A percentile compares a stretch with the other conserved stretches of the same genome.
Evolutionary conservation across 2,329 filamentous ascomycete genomes (phyloP).

Genomic region (Verticillium zaregamsianum): DNA sequence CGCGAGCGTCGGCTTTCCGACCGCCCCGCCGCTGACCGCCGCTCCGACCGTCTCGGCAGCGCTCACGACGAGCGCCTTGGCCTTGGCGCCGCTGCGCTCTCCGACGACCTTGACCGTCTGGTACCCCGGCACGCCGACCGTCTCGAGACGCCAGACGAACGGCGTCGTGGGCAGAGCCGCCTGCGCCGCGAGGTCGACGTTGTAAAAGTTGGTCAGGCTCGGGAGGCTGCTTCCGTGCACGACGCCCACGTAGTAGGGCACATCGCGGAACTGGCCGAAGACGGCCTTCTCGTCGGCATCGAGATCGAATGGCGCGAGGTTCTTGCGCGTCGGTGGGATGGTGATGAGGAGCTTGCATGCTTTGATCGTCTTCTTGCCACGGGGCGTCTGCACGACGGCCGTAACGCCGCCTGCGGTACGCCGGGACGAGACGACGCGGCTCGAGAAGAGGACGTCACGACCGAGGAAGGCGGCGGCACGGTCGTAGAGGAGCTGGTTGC

Average conservation of each 20-base stretch:
- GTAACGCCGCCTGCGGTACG: constrained; percentile 17
- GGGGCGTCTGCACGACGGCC: constrained; percentile 20
- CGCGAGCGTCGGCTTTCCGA: neutral
- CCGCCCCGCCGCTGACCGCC: neutral
- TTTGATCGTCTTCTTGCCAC: constrained; percentile 21
- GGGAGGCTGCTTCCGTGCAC: constrained; percentile 5
- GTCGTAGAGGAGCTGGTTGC: constrained; percentile 22
- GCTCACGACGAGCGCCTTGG: constrained; percentile 1
- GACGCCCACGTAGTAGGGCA: constrained; percentile 17
- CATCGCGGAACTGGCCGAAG: constrained; percentile 20
- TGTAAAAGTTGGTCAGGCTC: constrained; percentile 7
- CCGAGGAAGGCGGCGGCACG: constrained; percentile 20
- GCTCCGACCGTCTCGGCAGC: neutral
- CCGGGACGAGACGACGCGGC: constrained; percentile 15
- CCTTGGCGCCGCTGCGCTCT: constrained; percentile 6
- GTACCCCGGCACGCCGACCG: constrained; percentile 13
- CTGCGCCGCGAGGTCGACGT: constrained; percentile 10
- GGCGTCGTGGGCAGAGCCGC: constrained; percentile 8
- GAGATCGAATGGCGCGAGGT: constrained; percentile 20
- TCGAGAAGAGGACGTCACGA: constrained; percentile 21
- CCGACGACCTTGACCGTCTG: constrained; percentile 15
- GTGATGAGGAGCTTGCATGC: constrained; percentile 26
- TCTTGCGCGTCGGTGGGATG: constrained; percentile 18
- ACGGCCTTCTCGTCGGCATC: constrained; percentile 15
- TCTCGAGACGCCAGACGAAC: constrained; percentile 14